Evolutionary conservation across 179 eudicot genomes (phyloP).

Genomic region (Pouteria campechiana): DNA sequence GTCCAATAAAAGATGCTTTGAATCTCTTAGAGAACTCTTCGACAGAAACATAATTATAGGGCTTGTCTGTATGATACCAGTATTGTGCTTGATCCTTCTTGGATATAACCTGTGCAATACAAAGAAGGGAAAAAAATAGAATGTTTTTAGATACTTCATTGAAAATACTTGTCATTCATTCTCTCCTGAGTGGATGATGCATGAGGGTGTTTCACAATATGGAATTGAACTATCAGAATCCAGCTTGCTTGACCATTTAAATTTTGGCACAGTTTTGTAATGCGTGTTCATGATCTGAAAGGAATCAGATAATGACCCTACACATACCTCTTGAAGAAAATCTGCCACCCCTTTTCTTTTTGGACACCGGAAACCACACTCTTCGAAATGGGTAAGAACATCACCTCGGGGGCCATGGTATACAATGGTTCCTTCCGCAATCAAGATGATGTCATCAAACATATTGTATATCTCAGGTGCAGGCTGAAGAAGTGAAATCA

Average conservation of each 20-base stretch:
- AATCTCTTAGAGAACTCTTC: background rate
- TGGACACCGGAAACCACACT: conserved; percentile 7
- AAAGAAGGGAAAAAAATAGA: background rate
- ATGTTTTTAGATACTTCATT: background rate
- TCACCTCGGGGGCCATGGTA: conserved; percentile 6
- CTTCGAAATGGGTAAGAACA: conserved; percentile 1
- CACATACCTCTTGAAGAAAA: conserved; percentile 6
- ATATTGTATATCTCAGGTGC: conserved; percentile 6
- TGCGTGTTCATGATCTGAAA: no score
- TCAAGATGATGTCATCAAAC: conserved; percentile 4
- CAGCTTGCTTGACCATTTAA: no score
- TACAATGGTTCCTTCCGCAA: conserved; percentile 6
- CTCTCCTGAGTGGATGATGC: no score
- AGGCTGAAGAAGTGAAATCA: conserved; percentile 8
- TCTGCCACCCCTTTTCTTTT: conserved; percentile 5
- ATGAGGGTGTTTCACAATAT: no score
- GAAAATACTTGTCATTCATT: no score
- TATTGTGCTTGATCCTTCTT: conserved; percentile 7
- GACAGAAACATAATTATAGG: background rate
- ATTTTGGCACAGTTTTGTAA: no score
- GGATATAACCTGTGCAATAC: conserved; percentile 8
- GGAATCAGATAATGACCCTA: no score
- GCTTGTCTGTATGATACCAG: background rate
- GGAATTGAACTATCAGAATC: no score
- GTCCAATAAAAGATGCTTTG: background rate